Base-by-base conservation (phyloP, 2,329 filamentous ascomycete species). In the Claviceps purpurea region DNA sequence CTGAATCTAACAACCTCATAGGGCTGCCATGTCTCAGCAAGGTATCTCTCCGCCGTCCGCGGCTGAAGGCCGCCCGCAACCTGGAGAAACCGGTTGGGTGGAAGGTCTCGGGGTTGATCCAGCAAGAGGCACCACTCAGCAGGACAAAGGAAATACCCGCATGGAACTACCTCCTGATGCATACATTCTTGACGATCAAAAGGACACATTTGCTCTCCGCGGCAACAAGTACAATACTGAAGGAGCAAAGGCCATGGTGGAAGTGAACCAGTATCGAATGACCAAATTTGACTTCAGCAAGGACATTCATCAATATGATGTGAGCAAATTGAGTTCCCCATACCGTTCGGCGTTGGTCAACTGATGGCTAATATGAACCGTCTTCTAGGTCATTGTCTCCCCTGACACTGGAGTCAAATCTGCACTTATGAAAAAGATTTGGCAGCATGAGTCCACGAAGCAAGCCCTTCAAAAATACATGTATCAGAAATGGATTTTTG, bases 241-340 rank as follows among this genome's bases (percentile, higher is more conserved):
- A 7, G 84, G 82, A 1, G 78, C 75, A 55, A 62, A 71, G 0
- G 73, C 82, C 20, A 61, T 67, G 0, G 59, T 88, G 1, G 66
- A 73, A 0, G 69, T 95, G 40, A 97, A 97, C 64, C 82, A 88
- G 11, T 95, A 84, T 67, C 75, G 81, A 0, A 82, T 96, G 51
- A 68, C 65, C 0, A 68, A 71, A 10, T 79, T 82, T 41, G 62
- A 70, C 52, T 81, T 81, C 0, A 73, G 66, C 2, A 76, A 73
- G 13, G 77, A 79, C 0, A 78, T 96, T 22, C 82, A 82, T 56
- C 90, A 96, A 63, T 97, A 91, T 59, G 89, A 95, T 70, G 87
- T 90, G 70, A 76, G 85, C 76, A 49, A 13, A 14, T 4, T 16
- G 5, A 37, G 20, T 34, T 45, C 2, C 20, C 7, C 3, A n/a